Evolutionary conservation across 2,329 filamentous ascomycete species (phyloP).

Genomic region (Xylariaceae sp.): DNA sequence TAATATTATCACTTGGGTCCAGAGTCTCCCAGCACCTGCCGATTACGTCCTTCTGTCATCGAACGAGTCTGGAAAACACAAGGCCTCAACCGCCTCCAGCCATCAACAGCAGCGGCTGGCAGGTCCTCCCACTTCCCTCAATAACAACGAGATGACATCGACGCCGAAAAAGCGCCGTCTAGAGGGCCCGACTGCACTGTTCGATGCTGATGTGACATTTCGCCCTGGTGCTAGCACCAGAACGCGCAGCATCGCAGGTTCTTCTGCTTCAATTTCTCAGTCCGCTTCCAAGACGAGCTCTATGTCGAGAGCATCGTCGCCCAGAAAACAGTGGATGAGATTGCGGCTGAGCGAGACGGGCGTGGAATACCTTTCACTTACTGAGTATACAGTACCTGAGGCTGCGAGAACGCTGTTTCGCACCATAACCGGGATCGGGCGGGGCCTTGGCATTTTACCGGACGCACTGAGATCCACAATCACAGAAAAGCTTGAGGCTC

Average conservation of each 20-base stretch:
- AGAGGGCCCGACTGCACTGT: no score
- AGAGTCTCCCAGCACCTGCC: no score
- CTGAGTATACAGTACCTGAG: neutral
- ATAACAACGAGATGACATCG: neutral
- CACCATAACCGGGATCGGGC: conserved; percentile 1
- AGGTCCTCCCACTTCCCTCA: neutral
- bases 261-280: neutral
- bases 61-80: neutral
- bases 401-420: neutral
- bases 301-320: neutral
- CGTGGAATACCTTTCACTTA: conserved; percentile 3
- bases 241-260: no score
- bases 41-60: no score
- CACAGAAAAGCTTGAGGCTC: neutral
- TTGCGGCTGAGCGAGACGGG: conserved; percentile 1
- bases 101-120: neutral
- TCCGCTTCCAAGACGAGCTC: neutral
- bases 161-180: neutral
- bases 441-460: neutral
- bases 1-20: no score
- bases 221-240: no score
- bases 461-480: neutral
- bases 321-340: conserved; percentile 4
- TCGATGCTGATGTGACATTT: neutral
- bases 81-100: neutral